Percentiles rank a stretch among this genome's conserved stretches.
Evolutionary conservation across 2,329 filamentous ascomycete species (phyloP).

Genomic region (Ambrosiella cleistominuta): DNA sequence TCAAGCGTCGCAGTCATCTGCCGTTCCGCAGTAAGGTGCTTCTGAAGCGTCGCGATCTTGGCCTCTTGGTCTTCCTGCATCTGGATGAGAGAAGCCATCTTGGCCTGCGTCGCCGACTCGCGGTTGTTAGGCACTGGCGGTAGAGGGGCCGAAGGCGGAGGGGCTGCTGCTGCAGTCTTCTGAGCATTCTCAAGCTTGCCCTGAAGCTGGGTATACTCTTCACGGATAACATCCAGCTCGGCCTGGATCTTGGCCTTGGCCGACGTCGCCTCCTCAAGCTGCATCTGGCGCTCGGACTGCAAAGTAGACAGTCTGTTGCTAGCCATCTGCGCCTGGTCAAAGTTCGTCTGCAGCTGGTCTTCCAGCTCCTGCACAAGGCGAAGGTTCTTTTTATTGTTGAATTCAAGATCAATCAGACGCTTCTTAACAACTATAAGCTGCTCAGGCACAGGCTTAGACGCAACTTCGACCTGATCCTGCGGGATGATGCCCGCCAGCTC

Average conservation of each 20-base stretch:
- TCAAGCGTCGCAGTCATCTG: conserved; percentile 90
- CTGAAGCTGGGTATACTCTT: conserved; percentile 56
- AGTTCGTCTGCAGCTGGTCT: conserved; percentile 87
- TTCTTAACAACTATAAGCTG: conserved; percentile 46
- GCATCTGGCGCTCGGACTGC: conserved; percentile 53
- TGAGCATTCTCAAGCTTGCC: conserved; percentile 38
- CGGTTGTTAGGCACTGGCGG: conserved; percentile 62
- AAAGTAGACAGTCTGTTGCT: conserved; percentile 75
- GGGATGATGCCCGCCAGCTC: conserved; percentile 36
- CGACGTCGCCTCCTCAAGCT: conserved; percentile 62
- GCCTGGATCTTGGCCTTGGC: conserved; percentile 44
- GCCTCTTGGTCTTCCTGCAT: conserved; percentile 89
- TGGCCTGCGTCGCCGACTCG: conserved; percentile 28
- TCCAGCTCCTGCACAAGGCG: conserved; percentile 89
- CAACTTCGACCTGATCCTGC: conserved; percentile 27
- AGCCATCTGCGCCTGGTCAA: conserved; percentile 73
- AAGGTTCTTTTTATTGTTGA: conserved; percentile 73
- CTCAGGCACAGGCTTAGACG: conserved; percentile 32
- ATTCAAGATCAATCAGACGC: conserved; percentile 44
- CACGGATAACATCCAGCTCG: conserved; percentile 49
- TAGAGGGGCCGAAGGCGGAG: conserved; percentile 48
- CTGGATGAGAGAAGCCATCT: conserved; percentile 46
- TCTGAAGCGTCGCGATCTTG: conserved; percentile 88
- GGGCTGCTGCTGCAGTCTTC: conserved; percentile 25
- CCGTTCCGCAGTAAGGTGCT: conserved; percentile 88